A percentile compares a stretch with the other conserved stretches of the same genome.
Evolutionary conservation across 148 eudicot species (phyloP).

Genomic region (Arbutus unedo): DNA sequence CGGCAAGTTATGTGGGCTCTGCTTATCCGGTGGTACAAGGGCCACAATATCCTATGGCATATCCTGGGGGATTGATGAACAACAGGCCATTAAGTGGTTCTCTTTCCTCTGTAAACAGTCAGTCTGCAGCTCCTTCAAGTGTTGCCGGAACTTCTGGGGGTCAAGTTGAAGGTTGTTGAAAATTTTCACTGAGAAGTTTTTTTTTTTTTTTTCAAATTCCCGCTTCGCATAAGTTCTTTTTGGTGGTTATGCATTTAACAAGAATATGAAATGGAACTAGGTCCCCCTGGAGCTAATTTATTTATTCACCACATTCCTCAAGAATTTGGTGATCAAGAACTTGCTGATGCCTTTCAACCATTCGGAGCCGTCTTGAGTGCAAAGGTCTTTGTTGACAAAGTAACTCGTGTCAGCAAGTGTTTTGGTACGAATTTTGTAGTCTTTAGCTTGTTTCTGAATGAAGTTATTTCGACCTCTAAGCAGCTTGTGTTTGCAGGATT

Average conservation of each 20-base stretch:
- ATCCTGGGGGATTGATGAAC: conserved; percentile 62
- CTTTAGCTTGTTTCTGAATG: conserved; percentile 2
- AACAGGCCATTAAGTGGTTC: conserved; percentile 60
- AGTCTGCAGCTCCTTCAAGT: conserved; percentile 71
- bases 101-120: conserved; percentile 54
- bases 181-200: not conserved
- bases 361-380: conserved; percentile 93
- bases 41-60: conserved; percentile 62
- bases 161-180: conserved; percentile 73
- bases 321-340: conserved; percentile 89
- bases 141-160: conserved; percentile 53
- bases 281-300: conserved; percentile 94
- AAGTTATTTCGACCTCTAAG: conserved; percentile 26
- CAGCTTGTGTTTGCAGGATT: conserved; percentile 60
- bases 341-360: conserved; percentile 67
- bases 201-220: not conserved
- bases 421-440: conserved; percentile 52
- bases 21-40: conserved; percentile 59
- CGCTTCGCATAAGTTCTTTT: not conserved
- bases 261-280: conserved; percentile 29
- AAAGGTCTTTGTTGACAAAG: conserved; percentile 90
- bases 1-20: conserved; percentile 50
- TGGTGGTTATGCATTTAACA: not conserved
- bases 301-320: conserved; percentile 98
- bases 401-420: conserved; percentile 91